Evolutionary conservation across 2,329 filamentous ascomycete species (phyloP).

Genomic region (Cadophora sp.): DNA sequence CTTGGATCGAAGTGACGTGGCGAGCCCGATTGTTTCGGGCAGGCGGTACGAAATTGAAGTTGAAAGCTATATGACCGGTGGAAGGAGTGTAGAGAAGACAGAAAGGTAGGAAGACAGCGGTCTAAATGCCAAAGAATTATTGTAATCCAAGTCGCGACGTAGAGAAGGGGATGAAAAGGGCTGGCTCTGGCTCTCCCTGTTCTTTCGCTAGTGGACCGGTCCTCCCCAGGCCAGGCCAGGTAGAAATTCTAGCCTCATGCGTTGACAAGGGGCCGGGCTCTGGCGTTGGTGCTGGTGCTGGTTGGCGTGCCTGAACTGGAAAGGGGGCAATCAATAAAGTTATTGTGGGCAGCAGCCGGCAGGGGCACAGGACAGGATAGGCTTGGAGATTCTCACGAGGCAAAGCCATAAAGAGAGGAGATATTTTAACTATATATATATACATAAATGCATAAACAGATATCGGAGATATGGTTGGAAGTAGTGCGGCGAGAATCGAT

Average conservation of each 20-base stretch:
- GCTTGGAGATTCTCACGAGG: neutral
- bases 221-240: neutral
- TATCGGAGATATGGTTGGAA: neutral
- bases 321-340: neutral
- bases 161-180: slow-evolving; percentile 6
- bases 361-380: neutral
- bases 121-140: neutral
- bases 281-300: slow-evolving; percentile 9
- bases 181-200: neutral
- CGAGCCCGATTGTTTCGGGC: slow-evolving; percentile 10
- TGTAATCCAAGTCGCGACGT: slow-evolving; percentile 4
- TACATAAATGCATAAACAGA: no score
- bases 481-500: neutral
- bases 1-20: slow-evolving; percentile 25
- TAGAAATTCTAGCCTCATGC: slow-evolving; percentile 23
- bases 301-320: neutral
- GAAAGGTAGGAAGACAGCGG: slow-evolving; percentile 7
- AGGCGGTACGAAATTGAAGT: neutral
- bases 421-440: no score
- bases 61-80: slow-evolving; percentile 1
- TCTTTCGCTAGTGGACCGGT: slow-evolving; percentile 4
- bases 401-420: neutral
- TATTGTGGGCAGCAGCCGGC: neutral
- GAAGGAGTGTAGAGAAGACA: slow-evolving; percentile 17
- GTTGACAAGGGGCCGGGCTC: slow-evolving; percentile 20